Base-by-base conservation (phyloP, 805 yeast species). In the Kregervanrija fluxuum region DNA sequence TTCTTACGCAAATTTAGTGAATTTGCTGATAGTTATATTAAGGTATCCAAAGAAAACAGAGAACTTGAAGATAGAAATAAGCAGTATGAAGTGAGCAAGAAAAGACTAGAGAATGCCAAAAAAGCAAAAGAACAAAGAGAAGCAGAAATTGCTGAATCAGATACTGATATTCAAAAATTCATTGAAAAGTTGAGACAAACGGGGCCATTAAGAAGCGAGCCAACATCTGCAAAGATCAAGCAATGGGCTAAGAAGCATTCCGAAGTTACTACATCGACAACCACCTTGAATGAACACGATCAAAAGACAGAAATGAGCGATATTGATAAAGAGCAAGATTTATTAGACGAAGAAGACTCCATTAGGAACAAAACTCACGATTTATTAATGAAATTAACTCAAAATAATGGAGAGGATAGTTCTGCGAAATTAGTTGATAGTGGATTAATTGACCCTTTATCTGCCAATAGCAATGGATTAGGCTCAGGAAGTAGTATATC, bases 181-280 rank as follows among this genome's bases (percentile, higher is more conserved):
- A 71, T 93, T 46, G 95, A 89, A 60, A 87, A 85, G 57, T 74
- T 93, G 56, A 83, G 89, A 57, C 89, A 90, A 13, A 86, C 93
- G 0, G 95, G 91, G 1, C 85, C 93, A 10, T 66, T 80, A 5
- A 79, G 80, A 49, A 80, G 86, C 5, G 93, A 89, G 49, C 78
- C 93, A 1, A 69, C 86, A 2, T 77, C 88, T 3, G 95, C 95
- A 0, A 71, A 95, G 54, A 79, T 87, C 54, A 71, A 93, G 43
- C 95, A 91, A 1, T 69, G 81, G 53, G 83, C 87, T 45, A 76
- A 89, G 51, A 80, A 74, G 56, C 82, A 80, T 22, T 47, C 62
- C 2, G 40, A 22, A 6, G 28, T 22, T 22, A 22, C 28, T 22
- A 22, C 28, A 22, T 22, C 28, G 28, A 22, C 28, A 22, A 22